Evolutionary conservation across 805 yeast genomes (phyloP).

Genomic region (Yarrowia sp.): DNA sequence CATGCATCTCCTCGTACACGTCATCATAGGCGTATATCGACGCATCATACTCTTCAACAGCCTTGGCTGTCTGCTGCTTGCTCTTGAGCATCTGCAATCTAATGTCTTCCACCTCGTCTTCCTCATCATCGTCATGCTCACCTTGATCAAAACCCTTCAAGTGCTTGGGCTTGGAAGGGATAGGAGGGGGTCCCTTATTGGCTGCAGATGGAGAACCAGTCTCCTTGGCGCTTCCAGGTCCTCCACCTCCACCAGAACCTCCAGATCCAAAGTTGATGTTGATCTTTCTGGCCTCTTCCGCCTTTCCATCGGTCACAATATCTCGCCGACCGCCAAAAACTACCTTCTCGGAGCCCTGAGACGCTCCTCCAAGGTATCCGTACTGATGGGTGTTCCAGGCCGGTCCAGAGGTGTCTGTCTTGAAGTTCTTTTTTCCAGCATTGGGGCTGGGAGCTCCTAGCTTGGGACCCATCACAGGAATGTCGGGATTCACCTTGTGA

Average conservation of each 20-base stretch:
- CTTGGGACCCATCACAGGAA: conserved; percentile 58
- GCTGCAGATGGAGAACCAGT: too few species aligned
- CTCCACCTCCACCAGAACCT: not conserved
- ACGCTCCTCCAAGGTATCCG: conserved; percentile 58
- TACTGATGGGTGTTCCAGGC: conserved; percentile 60
- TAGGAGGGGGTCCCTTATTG: conserved; percentile 27
- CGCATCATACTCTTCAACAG: conserved; percentile 9
- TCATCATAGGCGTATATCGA: conserved; percentile 46
- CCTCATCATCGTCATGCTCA: conserved; percentile 15
- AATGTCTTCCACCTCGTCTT: not conserved
- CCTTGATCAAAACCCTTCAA: conserved; percentile 16
- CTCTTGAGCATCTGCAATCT: not conserved
- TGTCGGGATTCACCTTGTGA: conserved; percentile 49
- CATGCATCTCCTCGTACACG: conserved; percentile 45
- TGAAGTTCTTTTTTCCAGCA: conserved; percentile 42
- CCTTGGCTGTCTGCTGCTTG: not conserved
- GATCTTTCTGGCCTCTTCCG: conserved; percentile 1
- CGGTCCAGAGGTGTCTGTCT: conserved; percentile 53
- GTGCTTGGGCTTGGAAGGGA: conserved; percentile 29
- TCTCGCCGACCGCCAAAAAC: conserved; percentile 54
- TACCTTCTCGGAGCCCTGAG: conserved; percentile 51
- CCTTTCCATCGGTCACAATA: conserved; percentile 35
- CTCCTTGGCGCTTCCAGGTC: too few species aligned
- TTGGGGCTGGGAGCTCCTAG: conserved; percentile 46
- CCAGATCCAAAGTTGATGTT: not conserved